Evolutionary conservation across 2,329 filamentous ascomycete genomes (phyloP).

Genomic region (Penicillium psychrosexuale): DNA sequence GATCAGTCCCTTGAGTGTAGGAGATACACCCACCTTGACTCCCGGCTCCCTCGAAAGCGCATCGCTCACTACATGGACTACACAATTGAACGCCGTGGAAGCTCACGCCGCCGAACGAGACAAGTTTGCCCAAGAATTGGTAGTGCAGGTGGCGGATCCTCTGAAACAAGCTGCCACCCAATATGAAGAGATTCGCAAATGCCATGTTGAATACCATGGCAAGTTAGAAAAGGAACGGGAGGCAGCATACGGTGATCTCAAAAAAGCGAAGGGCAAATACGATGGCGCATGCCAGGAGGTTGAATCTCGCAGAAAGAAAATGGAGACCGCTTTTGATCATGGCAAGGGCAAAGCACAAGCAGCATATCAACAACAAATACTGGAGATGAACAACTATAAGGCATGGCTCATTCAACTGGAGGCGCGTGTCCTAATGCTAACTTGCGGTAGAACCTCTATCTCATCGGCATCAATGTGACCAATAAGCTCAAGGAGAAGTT

Average conservation of each 20-base stretch:
- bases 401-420: constrained; percentile 16
- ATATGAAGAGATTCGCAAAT: constrained; percentile 90
- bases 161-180: constrained; percentile 69
- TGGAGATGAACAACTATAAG: constrained; percentile 96
- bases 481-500: constrained; percentile 98
- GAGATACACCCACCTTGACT: constrained; percentile 87
- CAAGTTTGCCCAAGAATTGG: constrained; percentile 71
- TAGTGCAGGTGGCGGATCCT: constrained; percentile 80
- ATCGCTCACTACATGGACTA: constrained; percentile 94
- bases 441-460: constrained; percentile 72
- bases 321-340: constrained; percentile 84
- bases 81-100: constrained; percentile 87
- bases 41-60: constrained; percentile 95
- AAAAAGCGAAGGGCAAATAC: constrained; percentile 90
- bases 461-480: constrained; percentile 92
- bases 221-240: constrained; percentile 91
- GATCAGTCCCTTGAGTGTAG: constrained; percentile 81
- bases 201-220: constrained; percentile 80
- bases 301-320: constrained; percentile 90
- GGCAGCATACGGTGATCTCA: constrained; percentile 74
- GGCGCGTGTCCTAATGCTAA: constrained; percentile 23
- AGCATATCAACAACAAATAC: constrained; percentile 85
- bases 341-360: constrained; percentile 83
- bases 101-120: constrained; percentile 86
- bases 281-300: constrained; percentile 91